Conservation (phyloP, 2,329 filamentous ascomycete genomes). For the Escovopsis sp. region DNA sequence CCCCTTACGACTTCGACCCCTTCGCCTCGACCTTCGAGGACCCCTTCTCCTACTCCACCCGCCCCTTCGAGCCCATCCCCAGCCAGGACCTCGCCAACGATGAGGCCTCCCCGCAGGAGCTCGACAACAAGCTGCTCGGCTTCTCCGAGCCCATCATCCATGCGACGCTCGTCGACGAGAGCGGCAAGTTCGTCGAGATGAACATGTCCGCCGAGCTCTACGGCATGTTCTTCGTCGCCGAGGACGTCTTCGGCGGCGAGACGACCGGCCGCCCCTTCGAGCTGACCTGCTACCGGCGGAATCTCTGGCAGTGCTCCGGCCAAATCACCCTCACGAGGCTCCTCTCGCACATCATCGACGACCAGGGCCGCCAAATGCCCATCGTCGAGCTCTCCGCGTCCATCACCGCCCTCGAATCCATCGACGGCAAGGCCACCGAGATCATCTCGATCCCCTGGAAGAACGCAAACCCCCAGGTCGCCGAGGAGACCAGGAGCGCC, state of each 20-base stretch:
- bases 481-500: conserved; percentile 33
- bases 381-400: conserved; percentile 66
- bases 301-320: conserved; percentile 88
- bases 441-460: conserved; percentile 98
- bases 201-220: conserved; percentile 61
- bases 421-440: conserved; percentile 81
- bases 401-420: conserved; percentile 77
- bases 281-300: conserved; percentile 86
- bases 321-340: conserved; percentile 65
- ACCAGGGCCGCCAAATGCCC: conserved; percentile 64
- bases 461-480: conserved; percentile 44
- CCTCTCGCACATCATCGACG: conserved; percentile 51
- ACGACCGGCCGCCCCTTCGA: conserved; percentile 49
- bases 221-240: conserved; percentile 79
- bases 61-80: conserved; percentile 29
- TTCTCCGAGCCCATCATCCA: conserved; percentile 51
- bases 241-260: conserved; percentile 57
- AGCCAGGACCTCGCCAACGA: conserved; percentile 28
- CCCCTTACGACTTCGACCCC: conserved; percentile 44
- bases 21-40: conserved; percentile 50
- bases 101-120: conserved; percentile 37
- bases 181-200: conserved; percentile 46
- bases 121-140: conserved; percentile 57
- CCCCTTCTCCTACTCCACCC: conserved; percentile 43
- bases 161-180: conserved; percentile 48